These are phyloP conservation scores for Arctium minus DNA, from an alignment of 129 eudicot species.

Conservation along the genomic window DNA sequence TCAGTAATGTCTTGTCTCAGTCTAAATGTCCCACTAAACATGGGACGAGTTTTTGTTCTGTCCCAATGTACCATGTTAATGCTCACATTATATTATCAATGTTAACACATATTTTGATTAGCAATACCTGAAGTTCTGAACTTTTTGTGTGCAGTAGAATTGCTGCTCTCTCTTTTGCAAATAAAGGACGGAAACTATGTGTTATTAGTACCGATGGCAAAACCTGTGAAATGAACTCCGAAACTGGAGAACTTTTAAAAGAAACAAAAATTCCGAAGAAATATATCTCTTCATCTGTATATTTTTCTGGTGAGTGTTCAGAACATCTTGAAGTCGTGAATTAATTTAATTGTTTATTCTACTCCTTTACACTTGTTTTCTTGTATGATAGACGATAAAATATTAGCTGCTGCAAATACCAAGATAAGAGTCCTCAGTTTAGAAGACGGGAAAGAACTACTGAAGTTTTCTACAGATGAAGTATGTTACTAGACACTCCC, in stretches of 20 bases:
- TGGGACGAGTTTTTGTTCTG: no score
- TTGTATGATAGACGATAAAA: constrained; percentile 39
- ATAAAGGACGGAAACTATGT: constrained; percentile 38
- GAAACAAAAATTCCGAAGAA: constrained; percentile 40
- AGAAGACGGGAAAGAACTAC: constrained; percentile 40
- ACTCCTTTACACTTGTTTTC: constrained; percentile 8
- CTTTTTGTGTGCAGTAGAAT: constrained; percentile 39
- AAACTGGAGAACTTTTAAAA: constrained; percentile 44
- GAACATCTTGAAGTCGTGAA: background rate
- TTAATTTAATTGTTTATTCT: background rate
- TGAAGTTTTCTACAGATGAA: constrained; percentile 37
- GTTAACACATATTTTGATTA: background rate
- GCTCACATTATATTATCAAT: background rate
- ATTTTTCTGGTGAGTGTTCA: constrained; percentile 33
- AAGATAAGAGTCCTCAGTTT: constrained; percentile 30
- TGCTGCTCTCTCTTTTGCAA: constrained; percentile 41
- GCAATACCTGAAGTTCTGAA: background rate
- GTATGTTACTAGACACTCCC: constrained; percentile 20
- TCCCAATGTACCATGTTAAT: no score
- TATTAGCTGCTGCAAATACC: constrained; percentile 41
- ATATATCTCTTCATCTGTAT: constrained; percentile 33
- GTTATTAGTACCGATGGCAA: constrained; percentile 36
- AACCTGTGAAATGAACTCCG: constrained; percentile 44
- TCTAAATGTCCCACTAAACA: no score
- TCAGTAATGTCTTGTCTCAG: no score